Evolutionary conservation across 139 green algal genomes (phyloP), one percentile per base, ranked within the genome.

Genomic region (Haematococcus lacustris): DNA sequence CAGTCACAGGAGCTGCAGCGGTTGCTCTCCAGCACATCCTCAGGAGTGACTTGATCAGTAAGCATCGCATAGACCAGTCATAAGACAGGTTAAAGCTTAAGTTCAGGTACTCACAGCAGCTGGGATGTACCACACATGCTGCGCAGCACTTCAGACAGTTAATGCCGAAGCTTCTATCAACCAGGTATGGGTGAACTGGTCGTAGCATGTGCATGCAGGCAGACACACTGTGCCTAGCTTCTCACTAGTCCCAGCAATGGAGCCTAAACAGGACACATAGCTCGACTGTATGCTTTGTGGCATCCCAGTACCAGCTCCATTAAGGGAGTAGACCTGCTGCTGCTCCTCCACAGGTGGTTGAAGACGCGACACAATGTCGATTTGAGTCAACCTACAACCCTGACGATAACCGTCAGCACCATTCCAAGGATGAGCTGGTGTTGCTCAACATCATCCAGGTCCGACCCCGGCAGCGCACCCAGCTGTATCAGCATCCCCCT

Each of bases 401-500:
- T n/a, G n/a, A n/a, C n/a, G n/a, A n/a, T n/a, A n/a, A n/a, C n/a
- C n/a, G n/a, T n/a, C n/a, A n/a, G n/a, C n/a, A n/a, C n/a, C n/a
- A n/a, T n/a, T 87, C 86, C 1, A 83, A 85, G n/a, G 93, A 98
- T 76, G 95, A 99, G 70, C 88, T 93, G 30, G 95, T 98, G 34
- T 87, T 99, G 40, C 83, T 91, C 60, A 93, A 93, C 67, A 97
- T 99, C 51, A 70, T 95, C 38, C 90, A 97, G 84, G 84, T 89
- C 32, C 72, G 69, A 53, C 51, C 39, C 38, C 65, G 51, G 53
- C 53, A 64, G n/a, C n/a, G n/a, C n/a, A n/a, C n/a, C n/a, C n/a
- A n/a, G n/a, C n/a, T n/a, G n/a, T n/a, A n/a, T n/a, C n/a, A n/a
- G n/a, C n/a, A n/a, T n/a, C n/a, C n/a, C n/a, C n/a, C n/a, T n/a